Evolutionary conservation across 2,329 filamentous ascomycete genomes (phyloP).

Genomic region (Xenosphaeropsis pyriputrescens): DNA sequence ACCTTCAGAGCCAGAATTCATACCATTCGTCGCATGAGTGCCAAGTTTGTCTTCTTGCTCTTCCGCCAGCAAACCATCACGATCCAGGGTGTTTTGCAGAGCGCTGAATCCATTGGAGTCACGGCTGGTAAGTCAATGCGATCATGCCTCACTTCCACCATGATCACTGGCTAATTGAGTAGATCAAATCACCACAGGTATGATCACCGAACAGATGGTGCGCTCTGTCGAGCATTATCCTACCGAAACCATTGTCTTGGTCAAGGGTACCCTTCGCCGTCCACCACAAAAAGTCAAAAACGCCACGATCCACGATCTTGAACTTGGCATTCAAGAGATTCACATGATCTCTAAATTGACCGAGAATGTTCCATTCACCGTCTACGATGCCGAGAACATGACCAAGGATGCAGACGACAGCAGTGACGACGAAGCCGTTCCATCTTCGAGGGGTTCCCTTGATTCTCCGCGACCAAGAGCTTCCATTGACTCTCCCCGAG

Average conservation of each 20-base stretch:
- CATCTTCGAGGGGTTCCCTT: too few relatives aligned
- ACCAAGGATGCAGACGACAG: conserved; percentile 40
- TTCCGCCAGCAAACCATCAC: conserved; percentile 74
- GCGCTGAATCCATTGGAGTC: conserved; percentile 5
- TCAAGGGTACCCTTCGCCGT: conserved; percentile 58
- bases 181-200: conserved; percentile 18
- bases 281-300: conserved; percentile 64
- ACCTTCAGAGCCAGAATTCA: conserved; percentile 59
- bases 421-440: conserved; percentile 20
- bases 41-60: conserved; percentile 71
- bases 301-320: conserved; percentile 60
- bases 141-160: background rate
- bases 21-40: conserved; percentile 67
- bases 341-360: conserved; percentile 46
- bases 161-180: background rate
- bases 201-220: conserved; percentile 60
- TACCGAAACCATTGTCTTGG: conserved; percentile 63
- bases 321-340: conserved; percentile 54
- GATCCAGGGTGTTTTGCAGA: conserved; percentile 63
- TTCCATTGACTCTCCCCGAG: conserved; percentile 1
- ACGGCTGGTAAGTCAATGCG: conserved; percentile 15
- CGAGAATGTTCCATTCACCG: conserved; percentile 52
- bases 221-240: conserved; percentile 78
- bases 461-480: background rate
- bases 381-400: conserved; percentile 53